Base-by-base conservation (phyloP, 257 asterid genomes). In the Nicotiana paniculata region DNA sequence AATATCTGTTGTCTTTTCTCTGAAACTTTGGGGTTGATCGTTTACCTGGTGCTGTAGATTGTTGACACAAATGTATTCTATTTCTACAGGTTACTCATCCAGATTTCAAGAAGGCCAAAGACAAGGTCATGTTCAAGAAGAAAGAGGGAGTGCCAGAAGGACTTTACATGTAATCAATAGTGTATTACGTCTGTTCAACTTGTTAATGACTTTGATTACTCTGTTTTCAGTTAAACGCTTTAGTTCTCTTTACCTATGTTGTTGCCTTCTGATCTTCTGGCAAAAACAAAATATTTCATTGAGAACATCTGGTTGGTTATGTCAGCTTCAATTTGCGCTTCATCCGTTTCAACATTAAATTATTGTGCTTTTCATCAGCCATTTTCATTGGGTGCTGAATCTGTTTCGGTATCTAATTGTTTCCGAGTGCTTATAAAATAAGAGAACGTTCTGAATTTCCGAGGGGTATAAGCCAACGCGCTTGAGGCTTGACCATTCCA, bases 131-230 rank as follows among this genome's bases (percentile, higher is more conserved):
- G 92, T 89, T 89, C 78, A 89, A 89, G 89, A 89, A 89, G 87
- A 89, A 89, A 61, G 92, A 89, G 82, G 92, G 92, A 30, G 92
- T 89, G 32, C 92, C 92, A 2, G 92, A 89, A 79, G 92, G 92
- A 48, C 91, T 89, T 64, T 89, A 89, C 74, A 89, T 89, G 91
- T 89, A 82, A 88, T 83, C 77, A 81, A 81, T 53, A 1, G 11
- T 68, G 6, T 24, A 46, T 72, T 12, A 72, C 59, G 7, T 64
- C 10, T 64, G 43, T 28, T 30, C 43, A 28, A 12, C 43, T 28
- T 24, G 59, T 43, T 21, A 59, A 21, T 2, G 37, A 72, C 39
- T 72, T 43, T 72, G 61, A 24, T 43, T 72, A 43, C 78, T 4
- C 78, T 24, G 37, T 72, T 46, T 46, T 72, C 78, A 46, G 78